These are phyloP conservation scores for Mycena floridula DNA, from an alignment of 768 basidiomycete genomes.

Conservation along the genomic window DNA sequence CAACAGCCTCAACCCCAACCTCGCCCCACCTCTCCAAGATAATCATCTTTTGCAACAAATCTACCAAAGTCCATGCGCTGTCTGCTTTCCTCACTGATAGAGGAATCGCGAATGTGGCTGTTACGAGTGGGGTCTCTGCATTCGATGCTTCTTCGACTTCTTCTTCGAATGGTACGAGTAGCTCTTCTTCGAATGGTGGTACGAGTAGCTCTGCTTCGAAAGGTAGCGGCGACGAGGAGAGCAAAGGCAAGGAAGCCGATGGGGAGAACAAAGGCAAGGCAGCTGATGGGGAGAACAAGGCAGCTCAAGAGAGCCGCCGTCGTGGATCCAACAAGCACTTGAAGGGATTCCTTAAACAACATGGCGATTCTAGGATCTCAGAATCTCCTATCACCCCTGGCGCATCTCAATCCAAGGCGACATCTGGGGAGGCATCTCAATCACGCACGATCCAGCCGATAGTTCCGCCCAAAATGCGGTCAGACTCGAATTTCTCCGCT, in stretches of 20 bases:
- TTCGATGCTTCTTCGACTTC: background rate
- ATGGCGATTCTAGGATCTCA: no score
- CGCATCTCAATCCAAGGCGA: no score
- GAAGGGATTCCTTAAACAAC: conserved; percentile 65
- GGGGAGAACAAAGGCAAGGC: conserved; percentile 45
- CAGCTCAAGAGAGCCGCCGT: no score
- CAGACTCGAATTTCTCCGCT: no score
- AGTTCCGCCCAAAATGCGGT: no score
- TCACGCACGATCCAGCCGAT: no score
- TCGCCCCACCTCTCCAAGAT: conserved; percentile 59
- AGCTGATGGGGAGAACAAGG: conserved; percentile 51
- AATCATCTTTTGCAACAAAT: conserved; percentile 81
- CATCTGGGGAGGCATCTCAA: no score
- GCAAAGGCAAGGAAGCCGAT: conserved; percentile 45
- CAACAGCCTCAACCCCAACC: conserved; percentile 15
- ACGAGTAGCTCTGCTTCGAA: no score
- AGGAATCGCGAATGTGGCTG: conserved; percentile 55
- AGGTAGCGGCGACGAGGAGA: conserved; percentile 21
- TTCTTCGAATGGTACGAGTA: no score
- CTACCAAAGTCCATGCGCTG: conserved; percentile 58
- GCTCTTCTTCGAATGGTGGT: no score
- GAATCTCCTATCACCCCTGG: no score
- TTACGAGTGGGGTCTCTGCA: conserved; percentile 59
- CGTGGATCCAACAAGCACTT: conserved; percentile 79
- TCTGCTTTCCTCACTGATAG: conserved; percentile 50